phyloP scores from a whole-genome alignment of 345 rosid species.

The Zanthoxylum bungeanum region DNA sequence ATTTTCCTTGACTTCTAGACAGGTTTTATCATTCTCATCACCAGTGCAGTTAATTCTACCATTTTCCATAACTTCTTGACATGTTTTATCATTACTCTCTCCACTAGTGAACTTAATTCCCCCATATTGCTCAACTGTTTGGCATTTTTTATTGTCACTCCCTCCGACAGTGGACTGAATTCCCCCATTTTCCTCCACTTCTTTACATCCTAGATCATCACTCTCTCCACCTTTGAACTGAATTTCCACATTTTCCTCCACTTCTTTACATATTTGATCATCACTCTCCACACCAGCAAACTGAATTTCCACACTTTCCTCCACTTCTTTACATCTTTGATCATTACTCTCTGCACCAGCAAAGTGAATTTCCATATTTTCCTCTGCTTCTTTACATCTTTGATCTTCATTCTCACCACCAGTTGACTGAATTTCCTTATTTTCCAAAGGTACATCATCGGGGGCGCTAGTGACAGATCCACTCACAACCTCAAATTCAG shows the following conservation, averaged over 20 bases:
- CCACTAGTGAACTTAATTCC: not conserved
- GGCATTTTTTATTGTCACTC: not conserved
- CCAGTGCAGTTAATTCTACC: not conserved
- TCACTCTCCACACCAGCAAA: not conserved
- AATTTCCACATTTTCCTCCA: not conserved
- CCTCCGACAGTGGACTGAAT: not conserved
- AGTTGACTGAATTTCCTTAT: slow-evolving; percentile 14
- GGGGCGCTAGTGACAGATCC: not conserved
- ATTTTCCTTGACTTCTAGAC: not conserved
- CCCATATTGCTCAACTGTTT: not conserved
- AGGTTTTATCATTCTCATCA: not conserved
- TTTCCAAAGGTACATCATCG: not conserved
- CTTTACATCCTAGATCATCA: not conserved
- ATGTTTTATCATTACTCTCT: not conserved
- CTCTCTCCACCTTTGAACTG: not conserved
- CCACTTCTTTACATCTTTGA: not conserved
- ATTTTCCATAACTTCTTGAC: not conserved
- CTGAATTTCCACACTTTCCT: not conserved
- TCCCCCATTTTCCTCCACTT: not conserved
- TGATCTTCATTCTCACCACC: slow-evolving; percentile 5
- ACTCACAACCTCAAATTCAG: slow-evolving; percentile 8
- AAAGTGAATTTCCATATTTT: not conserved
- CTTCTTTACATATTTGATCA: not conserved
- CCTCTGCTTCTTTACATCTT: slow-evolving; percentile 18
- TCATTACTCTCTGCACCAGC: not conserved